Evolutionary conservation across 805 yeast species (phyloP).

Genomic region (Cephaloascus albidus): DNA sequence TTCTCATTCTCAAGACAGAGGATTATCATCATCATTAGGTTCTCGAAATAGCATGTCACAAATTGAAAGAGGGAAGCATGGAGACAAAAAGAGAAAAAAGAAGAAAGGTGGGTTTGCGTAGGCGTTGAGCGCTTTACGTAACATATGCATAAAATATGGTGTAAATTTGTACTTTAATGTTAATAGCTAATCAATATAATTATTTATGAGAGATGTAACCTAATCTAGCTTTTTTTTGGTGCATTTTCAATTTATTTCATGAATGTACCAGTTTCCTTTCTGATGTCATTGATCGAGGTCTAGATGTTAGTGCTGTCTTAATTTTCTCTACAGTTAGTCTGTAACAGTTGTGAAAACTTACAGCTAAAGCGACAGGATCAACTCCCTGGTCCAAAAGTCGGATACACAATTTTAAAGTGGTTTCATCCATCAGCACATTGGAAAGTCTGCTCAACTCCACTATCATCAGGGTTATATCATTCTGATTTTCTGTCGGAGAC

Average conservation of each 20-base stretch:
- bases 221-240: too few relatives aligned
- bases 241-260: too few relatives aligned
- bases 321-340: slow-evolving; percentile 2
- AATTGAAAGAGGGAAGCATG: slow-evolving; percentile 5
- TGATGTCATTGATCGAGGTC: neutral
- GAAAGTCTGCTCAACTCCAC: slow-evolving; percentile 16
- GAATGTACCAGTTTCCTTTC: neutral
- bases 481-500: too few relatives aligned
- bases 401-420: slow-evolving; percentile 20
- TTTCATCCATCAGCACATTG: slow-evolving; percentile 16
- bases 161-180: too few relatives aligned
- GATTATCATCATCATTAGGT: neutral
- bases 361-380: slow-evolving; percentile 18
- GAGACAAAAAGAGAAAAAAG: slow-evolving; percentile 25
- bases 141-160: too few relatives aligned
- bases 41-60: too few relatives aligned
- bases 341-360: slow-evolving; percentile 13
- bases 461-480: neutral
- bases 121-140: too few relatives aligned
- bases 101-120: slow-evolving; percentile 41
- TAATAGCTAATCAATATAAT: too few relatives aligned
- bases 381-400: slow-evolving; percentile 25
- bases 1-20: neutral
- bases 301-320: too few relatives aligned
- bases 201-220: too few relatives aligned